Evolutionary conservation across 83 land plant genomes (phyloP).

Genomic region (Picea abies): DNA sequence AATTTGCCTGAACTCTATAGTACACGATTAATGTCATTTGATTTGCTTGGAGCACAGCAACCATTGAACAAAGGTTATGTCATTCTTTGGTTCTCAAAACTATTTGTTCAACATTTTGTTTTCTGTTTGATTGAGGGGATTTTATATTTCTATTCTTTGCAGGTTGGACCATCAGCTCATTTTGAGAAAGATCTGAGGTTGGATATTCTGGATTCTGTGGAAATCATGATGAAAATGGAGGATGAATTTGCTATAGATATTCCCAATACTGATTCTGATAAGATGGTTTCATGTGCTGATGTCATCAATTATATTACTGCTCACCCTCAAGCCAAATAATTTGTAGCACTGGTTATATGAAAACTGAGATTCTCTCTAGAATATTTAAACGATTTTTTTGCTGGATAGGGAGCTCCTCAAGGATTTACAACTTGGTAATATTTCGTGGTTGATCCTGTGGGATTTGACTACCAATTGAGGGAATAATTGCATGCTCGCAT

Average conservation of each 20-base stretch:
- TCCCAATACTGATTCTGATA: slow-evolving; percentile 28
- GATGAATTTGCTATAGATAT: slow-evolving; percentile 44
- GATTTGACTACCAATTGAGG: neutral
- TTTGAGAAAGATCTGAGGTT: slow-evolving; percentile 30
- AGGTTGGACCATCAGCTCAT: slow-evolving; percentile 30
- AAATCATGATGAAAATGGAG: slow-evolving; percentile 35
- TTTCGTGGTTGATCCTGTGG: neutral
- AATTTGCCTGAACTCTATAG: neutral
- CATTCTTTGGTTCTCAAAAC: neutral
- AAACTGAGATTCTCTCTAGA: neutral
- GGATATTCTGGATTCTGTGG: slow-evolving; percentile 31
- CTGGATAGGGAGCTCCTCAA: neutral
- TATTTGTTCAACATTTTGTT: neutral
- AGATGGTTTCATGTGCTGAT: slow-evolving; percentile 28
- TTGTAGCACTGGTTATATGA: neutral
- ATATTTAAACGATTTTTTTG: neutral
- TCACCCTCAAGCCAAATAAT: slow-evolving; percentile 33
- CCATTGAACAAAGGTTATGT: neutral
- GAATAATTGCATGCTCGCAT: neutral
- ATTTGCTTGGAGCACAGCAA: neutral
- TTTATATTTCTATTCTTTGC: slow-evolving; percentile 7
- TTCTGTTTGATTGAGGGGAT: neutral
- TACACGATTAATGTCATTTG: neutral
- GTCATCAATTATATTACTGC: slow-evolving; percentile 30
- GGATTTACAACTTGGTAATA: neutral